Evolutionary conservation across 352 stramenopile species (phyloP).

Genomic region (Pythium phragmitis): DNA sequence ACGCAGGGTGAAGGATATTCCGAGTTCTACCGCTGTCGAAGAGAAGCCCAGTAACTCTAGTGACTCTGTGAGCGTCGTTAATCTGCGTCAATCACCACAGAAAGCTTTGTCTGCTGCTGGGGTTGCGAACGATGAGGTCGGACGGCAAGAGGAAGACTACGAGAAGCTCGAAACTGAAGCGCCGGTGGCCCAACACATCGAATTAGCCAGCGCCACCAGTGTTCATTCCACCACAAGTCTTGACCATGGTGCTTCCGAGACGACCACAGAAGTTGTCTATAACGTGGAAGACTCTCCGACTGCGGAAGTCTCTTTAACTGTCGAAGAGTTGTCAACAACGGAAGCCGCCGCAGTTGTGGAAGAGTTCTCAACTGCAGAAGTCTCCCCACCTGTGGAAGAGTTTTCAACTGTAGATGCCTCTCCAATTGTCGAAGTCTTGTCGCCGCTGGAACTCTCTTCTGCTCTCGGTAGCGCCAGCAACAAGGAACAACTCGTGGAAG

Average conservation of each 20-base stretch:
- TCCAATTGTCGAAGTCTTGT: too few relatives aligned
- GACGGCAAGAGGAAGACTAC: neutral
- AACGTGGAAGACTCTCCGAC: neutral
- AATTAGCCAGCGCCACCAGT: neutral
- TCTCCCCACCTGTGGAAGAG: neutral
- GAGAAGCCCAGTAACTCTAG: neutral
- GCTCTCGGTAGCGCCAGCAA: neutral
- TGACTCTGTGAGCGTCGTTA: neutral
- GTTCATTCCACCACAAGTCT: neutral
- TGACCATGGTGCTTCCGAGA: neutral
- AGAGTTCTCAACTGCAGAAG: neutral
- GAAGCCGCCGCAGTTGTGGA: too few relatives aligned
- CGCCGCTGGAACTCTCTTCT: too few relatives aligned
- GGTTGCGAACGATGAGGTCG: neutral
- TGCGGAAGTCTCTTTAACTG: neutral
- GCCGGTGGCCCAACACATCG: neutral
- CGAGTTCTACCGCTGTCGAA: neutral
- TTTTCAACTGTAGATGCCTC: too few relatives aligned
- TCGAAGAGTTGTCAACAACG: neutral
- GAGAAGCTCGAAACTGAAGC: neutral
- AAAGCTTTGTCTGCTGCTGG: neutral
- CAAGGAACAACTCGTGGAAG: neutral
- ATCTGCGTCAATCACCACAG: neutral
- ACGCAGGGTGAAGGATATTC: conserved; percentile 11
- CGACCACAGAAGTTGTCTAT: neutral